Evolutionary conservation across 2,329 filamentous ascomycete genomes (phyloP).

Genomic region (Xylariaceae sp.): DNA sequence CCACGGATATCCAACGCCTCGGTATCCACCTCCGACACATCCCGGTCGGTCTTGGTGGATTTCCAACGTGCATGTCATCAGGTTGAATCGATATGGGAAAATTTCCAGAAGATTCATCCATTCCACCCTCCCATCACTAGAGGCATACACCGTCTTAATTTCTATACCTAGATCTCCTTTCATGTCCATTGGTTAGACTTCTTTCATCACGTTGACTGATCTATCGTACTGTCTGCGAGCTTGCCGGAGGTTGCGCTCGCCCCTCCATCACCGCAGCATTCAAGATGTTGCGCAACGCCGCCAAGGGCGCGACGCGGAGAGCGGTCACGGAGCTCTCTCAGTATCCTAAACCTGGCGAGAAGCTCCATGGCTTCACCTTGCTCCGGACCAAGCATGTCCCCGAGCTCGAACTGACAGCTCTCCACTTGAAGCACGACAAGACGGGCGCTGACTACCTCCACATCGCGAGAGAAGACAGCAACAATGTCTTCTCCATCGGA

Average conservation of each 20-base stretch:
- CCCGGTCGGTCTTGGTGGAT: too few species aligned
- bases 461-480: constrained; percentile 88
- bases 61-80: not conserved
- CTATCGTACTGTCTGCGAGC: not conserved
- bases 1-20: not conserved
- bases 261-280: constrained; percentile 19
- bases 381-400: constrained; percentile 85
- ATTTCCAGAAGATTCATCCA: not conserved
- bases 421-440: constrained; percentile 88
- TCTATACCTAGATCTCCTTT: not conserved
- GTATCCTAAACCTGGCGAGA: constrained; percentile 74
- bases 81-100: not conserved
- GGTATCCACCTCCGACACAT: not conserved
- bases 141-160: not conserved
- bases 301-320: constrained; percentile 45
- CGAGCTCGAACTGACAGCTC: constrained; percentile 84
- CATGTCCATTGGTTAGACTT: not conserved
- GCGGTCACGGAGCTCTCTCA: constrained; percentile 71
- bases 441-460: constrained; percentile 95
- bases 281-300: constrained; percentile 47
- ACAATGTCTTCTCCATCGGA: constrained; percentile 98
- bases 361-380: constrained; percentile 89
- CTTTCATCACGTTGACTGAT: not conserved
- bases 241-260: constrained; percentile 6
- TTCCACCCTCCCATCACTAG: not conserved